Conservation (phyloP, 2,329 filamentous ascomycete genomes). For the Triangularia verruculosa region DNA sequence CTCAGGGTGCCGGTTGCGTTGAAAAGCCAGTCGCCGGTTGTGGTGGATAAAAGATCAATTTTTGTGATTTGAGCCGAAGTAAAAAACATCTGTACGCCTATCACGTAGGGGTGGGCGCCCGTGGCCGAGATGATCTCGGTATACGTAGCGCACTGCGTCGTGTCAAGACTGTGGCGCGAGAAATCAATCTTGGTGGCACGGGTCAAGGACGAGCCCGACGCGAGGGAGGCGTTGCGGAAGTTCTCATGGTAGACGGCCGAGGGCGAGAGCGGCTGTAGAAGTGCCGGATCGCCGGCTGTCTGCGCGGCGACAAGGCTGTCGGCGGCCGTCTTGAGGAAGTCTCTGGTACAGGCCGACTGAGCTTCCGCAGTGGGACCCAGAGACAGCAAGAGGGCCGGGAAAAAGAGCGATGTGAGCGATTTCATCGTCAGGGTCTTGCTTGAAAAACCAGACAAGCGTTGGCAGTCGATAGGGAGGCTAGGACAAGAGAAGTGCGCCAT, state of each 20-base stretch:
- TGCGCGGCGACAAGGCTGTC: conserved; percentile 26
- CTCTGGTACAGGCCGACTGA: conserved; percentile 23
- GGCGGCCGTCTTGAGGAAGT: conserved; percentile 22
- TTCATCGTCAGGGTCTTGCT: not conserved
- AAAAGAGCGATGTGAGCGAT: not conserved
- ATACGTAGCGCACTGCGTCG: conserved; percentile 30
- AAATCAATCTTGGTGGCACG: conserved; percentile 28
- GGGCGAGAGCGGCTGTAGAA: conserved; percentile 18
- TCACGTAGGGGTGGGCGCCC: conserved; percentile 36
- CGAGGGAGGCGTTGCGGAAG: conserved; percentile 13
- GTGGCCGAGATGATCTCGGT: conserved; percentile 30
- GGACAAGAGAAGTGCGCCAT: not conserved
- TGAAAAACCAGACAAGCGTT: not conserved
- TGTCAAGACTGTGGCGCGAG: conserved; percentile 30
- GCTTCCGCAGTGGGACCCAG: not conserved
- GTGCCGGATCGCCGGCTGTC: conserved; percentile 21
- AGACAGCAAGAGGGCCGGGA: not conserved
- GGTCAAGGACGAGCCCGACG: conserved; percentile 24
- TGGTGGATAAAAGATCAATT: conserved; percentile 30
- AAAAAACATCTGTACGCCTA: conserved; percentile 38
- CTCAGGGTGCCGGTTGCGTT: conserved; percentile 30
- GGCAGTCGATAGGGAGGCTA: not conserved
- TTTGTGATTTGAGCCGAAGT: conserved; percentile 19
- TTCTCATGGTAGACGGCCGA: conserved; percentile 24
- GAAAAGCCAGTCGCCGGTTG: conserved; percentile 31